Conservation (phyloP, 768 basidiomycete genomes). For the Naematelia encephala region DNA sequence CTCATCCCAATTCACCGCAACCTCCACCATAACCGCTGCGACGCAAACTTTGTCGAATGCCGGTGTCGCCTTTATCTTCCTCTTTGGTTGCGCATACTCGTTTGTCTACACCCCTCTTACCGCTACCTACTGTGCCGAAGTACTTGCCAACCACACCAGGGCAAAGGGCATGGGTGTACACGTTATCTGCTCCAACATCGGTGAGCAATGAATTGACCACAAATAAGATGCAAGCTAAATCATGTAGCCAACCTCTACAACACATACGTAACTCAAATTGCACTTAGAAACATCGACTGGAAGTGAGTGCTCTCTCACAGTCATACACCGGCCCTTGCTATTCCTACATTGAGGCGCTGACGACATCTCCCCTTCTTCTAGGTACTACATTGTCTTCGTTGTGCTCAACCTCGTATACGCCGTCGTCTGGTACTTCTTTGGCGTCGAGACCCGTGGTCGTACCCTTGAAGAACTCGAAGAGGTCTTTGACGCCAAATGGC, state of each 20-base stretch:
- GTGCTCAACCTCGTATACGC: conserved; percentile 20
- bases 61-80: conserved; percentile 47
- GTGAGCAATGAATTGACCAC: neutral
- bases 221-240: neutral
- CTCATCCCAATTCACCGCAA: conserved; percentile 16
- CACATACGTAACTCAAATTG: conserved; percentile 48
- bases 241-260: conserved; percentile 51
- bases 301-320: neutral
- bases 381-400: conserved; percentile 33
- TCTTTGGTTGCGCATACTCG: conserved; percentile 59
- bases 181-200: conserved; percentile 21
- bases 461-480: conserved; percentile 51
- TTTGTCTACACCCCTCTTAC: conserved; percentile 62
- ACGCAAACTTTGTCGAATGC: conserved; percentile 9
- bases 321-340: neutral
- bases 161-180: conserved; percentile 64
- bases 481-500: conserved; percentile 45
- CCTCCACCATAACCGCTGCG: conserved; percentile 13
- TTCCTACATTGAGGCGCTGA: no score
- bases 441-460: conserved; percentile 44
- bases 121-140: conserved; percentile 60
- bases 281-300: conserved; percentile 10
- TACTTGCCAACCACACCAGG: conserved; percentile 59
- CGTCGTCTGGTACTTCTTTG: conserved; percentile 40
- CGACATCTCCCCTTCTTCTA: conserved; percentile 14